Evolutionary conservation across 352 stramenopile genomes (phyloP), one percentile per base, ranked within the genome.

Genomic region (Globisporangium splendens): DNA sequence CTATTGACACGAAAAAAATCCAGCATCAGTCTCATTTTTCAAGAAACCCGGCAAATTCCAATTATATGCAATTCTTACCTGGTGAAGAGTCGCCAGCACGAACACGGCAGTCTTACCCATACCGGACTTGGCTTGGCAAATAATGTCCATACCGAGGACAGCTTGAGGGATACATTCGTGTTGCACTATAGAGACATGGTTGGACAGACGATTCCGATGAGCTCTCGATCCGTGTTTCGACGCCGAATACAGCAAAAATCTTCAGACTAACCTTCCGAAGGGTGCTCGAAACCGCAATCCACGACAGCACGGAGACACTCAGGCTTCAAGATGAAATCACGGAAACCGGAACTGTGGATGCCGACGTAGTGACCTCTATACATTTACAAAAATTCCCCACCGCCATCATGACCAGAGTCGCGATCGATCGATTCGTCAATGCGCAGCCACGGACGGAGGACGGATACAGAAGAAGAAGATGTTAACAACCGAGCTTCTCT

Each of bases 51-150:
- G 38, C 18, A 60, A n/a, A n/a, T n/a, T n/a, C n/a, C n/a, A n/a
- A n/a, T 0, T 8, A 64, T 33, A 22, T 14, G 13, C 20, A 53
- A 2, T 17, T 41, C 55, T 10, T 73, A 99, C 91, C 85, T 99
- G 97, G 77, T 99, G 97, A 46, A 99, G 83, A 3, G 97, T 99
- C 18, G 98, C 95, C 48, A 99, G 77, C 7, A 99, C 97, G 70
- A 99, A 99, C 38, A 99, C 98, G 47, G 98, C 98, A 0, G 98
- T 99, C 84, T 99, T 99, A 64, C 98, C 98, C 97, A 99, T 99
- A 79, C 98, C 98, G 43, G 95, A 99, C 88, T 99, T 99, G 60
- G 98, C 97, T 77, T 99, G 98, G 80, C 97, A 99, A 79, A 99
- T 97, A 64, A 99, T 98, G 75, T 99, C 98, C 86, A 98, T 98